Evolutionary conservation across 1,284 basidiomycete species (phyloP), one percentile per base, ranked within the genome.

Genomic region (Phylloboletellus chloephorus): DNA sequence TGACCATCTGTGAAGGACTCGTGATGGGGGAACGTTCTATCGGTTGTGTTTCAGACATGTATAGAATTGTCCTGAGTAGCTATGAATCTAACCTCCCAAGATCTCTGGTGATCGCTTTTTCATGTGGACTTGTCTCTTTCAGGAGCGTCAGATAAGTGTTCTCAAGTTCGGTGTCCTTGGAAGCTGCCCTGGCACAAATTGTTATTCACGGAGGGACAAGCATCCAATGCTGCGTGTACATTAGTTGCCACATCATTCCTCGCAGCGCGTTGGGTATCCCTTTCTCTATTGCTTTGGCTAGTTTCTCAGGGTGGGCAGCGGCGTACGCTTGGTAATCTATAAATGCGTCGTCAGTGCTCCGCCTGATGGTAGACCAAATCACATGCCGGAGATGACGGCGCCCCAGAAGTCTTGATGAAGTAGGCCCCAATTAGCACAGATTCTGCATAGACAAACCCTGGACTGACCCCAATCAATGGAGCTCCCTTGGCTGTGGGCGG

Each of bases 231-330:
- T 35, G 44, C 41, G 60, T 58, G 52, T 69, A 91, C 93, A 98
- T 97, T 61, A 98, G 75, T 63, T 98, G 95, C 95, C 95, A 98
- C 67, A 96, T 85, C 82, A 97, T 94, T 16, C 94, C 94, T 33
- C 94, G 79, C 28, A 92, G 64, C 0, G 83, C 77, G 25, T 80
- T 71, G 1, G 94, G 96, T 23, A 99, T 92, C 2, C 95, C 95
- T 43, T 74, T 76, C 55, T 96, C 92, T 45, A 99, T 98, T 1
- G 93, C 95, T 51, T 75, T 74, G 5, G 89, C 89, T 13, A 99
- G 71, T 45, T 86, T 76, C 51, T 88, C 81, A 1, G 94, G 77
- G 39, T 81, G 69, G 31, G 81, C 77, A 17, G 85, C 66, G 3
- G 93, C 93, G 41, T 90, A 92, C 3, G 67, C 70, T 58, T 90